These are phyloP conservation scores for Syncephalastrum monosporum DNA, from an alignment of 371 early-diverging fungal genomes.

Conservation along the genomic window DNA sequence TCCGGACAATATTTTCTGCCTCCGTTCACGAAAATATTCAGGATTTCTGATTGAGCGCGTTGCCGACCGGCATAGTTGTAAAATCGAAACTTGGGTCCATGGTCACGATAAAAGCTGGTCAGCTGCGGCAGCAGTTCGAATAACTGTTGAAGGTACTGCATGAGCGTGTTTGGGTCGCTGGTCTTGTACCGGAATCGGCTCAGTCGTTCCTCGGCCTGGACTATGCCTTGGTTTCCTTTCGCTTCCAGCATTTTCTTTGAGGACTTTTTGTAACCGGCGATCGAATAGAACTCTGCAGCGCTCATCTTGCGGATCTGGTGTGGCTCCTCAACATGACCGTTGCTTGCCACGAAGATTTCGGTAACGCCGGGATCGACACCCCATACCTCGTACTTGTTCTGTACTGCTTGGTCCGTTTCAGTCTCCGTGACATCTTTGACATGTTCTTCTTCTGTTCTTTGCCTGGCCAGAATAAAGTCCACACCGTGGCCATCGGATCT, in stretches of 20 bases:
- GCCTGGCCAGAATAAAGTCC: too few relatives aligned
- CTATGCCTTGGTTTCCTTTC: background rate
- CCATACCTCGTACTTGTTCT: background rate
- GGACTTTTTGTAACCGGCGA: slow-evolving; percentile 6
- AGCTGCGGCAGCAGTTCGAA: background rate
- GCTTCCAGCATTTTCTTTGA: background rate
- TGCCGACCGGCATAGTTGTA: slow-evolving; percentile 13
- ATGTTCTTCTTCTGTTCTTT: too few relatives aligned
- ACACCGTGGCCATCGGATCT: too few relatives aligned
- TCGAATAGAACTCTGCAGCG: slow-evolving; percentile 2
- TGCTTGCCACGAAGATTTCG: slow-evolving; percentile 1
- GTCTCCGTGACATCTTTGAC: too few relatives aligned
- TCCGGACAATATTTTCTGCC: background rate
- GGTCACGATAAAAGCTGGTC: background rate
- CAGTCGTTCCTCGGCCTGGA: background rate
- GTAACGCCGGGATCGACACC: slow-evolving; percentile 6
- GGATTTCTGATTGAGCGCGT: slow-evolving; percentile 6
- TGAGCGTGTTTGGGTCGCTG: background rate
- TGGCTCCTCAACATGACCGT: background rate
- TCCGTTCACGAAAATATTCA: slow-evolving; percentile 13
- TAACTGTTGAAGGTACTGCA: background rate
- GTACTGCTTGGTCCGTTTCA: too few relatives aligned
- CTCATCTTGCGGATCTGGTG: slow-evolving; percentile 9
- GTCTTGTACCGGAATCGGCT: background rate
- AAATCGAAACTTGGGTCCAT: slow-evolving; percentile 3